Evolutionary conservation across 1,139 yeast species (phyloP), one percentile per base, ranked within the genome.

Genomic region (Hyphopichia burtonii): DNA sequence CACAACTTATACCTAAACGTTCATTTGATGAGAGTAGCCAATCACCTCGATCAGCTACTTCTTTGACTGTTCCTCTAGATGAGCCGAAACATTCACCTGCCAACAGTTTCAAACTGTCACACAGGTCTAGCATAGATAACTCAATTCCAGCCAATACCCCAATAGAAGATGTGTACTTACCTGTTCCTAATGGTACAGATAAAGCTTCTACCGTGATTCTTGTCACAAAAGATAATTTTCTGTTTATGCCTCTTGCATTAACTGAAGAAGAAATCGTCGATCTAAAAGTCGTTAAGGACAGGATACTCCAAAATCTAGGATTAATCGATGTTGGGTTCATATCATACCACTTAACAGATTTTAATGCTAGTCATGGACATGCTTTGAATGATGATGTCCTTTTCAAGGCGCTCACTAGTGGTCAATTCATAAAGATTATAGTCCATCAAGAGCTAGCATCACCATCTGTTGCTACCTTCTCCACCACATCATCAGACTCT

Each of bases 281-380:
- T 12, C 42, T 43, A 31, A 59, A 55, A 0, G 66, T 63, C 2
- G 59, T 56, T 14, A 56, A 49, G 23, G 37, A 80, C 31, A 74
- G 71, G 44, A 63, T 83, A 12, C 61, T 71, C 1, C 58, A 63
- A 1, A 65, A 65, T 3, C 56, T 82, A 18, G 74, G 66, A 7
- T 53, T 82, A 16, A 60, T 67, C 6, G 66, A 70, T 11, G 60
- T 64, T 5, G 78, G 77, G 0, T 35, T 39, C 3, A 62, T 79
- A 27, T 63, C 81, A 0, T 68, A 83, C 37, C 90, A 84, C 53
- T 62, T 89, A 48, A 86, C 96, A 0, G 96, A 89, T 37, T 81
- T 83, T 56, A 80, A 81, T 14, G 73, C 82, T 38, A 70, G 69
- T 3, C 78, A 80, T 36, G 96, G 96, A 4, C 78, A 71, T 3